Conservation (phyloP, 768 basidiomycete genomes). For the Zangia roseola region DNA sequence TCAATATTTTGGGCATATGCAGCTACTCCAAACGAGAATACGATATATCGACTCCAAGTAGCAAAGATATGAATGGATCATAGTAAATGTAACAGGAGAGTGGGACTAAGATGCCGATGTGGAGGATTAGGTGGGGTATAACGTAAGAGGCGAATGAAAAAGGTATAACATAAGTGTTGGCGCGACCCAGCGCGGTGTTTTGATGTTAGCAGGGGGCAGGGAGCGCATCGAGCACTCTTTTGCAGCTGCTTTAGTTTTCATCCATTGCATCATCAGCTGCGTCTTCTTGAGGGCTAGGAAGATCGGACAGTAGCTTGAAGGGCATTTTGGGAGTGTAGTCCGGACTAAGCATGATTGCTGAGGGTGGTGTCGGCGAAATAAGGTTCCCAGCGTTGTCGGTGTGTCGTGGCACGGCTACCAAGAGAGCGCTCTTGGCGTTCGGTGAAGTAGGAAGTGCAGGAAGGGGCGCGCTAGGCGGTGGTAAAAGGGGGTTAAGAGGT, state of each 20-base stretch:
- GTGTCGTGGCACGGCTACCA: conserved; percentile 17
- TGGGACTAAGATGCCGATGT: not conserved
- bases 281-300: conserved; percentile 3
- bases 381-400: conserved; percentile 1
- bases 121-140: conserved; percentile 21
- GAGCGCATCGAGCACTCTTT: conserved; percentile 13
- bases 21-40: not conserved
- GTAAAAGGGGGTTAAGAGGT: conserved; percentile 21
- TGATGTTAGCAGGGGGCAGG: not conserved
- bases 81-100: not conserved
- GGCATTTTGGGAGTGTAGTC: conserved; percentile 11
- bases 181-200: conserved; percentile 15
- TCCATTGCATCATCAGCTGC: conserved; percentile 19
- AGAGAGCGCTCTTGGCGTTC: conserved; percentile 14
- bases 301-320: conserved; percentile 7
- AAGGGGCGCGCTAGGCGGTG: conserved; percentile 30
- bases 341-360: conserved; percentile 9
- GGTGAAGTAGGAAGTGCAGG: conserved; percentile 28
- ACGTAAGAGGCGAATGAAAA: conserved; percentile 4
- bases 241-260: conserved; percentile 13
- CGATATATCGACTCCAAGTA: not conserved
- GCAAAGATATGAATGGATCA: not conserved
- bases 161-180: not conserved
- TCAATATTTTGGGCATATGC: not conserved
- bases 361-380: not conserved